These are phyloP conservation scores for Trichosporon inkin DNA, from an alignment of 1,284 basidiomycete genomes.

Conservation along the genomic window DNA sequence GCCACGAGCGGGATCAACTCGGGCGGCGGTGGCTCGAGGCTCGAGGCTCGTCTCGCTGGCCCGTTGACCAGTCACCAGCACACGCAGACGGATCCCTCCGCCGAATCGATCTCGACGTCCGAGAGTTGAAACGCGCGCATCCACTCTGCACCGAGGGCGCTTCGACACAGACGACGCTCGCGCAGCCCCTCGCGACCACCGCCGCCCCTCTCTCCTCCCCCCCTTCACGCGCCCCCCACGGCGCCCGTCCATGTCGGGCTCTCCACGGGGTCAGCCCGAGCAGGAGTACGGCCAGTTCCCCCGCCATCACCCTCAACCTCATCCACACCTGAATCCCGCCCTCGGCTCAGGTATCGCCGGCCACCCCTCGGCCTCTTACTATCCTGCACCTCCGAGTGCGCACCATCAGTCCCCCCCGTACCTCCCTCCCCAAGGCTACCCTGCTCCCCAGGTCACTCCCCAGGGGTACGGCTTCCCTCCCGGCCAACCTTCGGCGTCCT, in stretches of 20 bases:
- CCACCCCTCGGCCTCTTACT: slow-evolving; percentile 1
- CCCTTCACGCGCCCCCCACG: neutral
- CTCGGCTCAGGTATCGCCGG: neutral
- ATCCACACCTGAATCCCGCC: neutral
- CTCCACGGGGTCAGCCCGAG: slow-evolving; percentile 7
- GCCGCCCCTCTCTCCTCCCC: neutral
- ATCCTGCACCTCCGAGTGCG: neutral
- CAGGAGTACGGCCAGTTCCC: neutral
- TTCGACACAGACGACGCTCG: neutral
- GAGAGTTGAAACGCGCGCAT: slow-evolving; percentile 7
- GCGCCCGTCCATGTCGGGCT: slow-evolving; percentile 7
- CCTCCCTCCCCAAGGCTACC: slow-evolving; percentile 6
- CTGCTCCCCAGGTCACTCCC: neutral
- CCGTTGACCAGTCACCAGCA: slow-evolving; percentile 1
- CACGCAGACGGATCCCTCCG: neutral
- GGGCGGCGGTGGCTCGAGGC: neutral
- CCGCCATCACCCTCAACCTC: neutral
- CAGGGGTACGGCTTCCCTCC: neutral
- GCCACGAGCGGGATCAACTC: neutral
- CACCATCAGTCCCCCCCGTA: neutral
- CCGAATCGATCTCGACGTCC: slow-evolving; percentile 6
- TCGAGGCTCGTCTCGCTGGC: neutral
- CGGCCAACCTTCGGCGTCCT: neutral
- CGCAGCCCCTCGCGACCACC: neutral
- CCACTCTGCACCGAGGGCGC: neutral